Base-by-base conservation (phyloP, 1,284 basidiomycete genomes). In the Quambalaria eucalypti region DNA sequence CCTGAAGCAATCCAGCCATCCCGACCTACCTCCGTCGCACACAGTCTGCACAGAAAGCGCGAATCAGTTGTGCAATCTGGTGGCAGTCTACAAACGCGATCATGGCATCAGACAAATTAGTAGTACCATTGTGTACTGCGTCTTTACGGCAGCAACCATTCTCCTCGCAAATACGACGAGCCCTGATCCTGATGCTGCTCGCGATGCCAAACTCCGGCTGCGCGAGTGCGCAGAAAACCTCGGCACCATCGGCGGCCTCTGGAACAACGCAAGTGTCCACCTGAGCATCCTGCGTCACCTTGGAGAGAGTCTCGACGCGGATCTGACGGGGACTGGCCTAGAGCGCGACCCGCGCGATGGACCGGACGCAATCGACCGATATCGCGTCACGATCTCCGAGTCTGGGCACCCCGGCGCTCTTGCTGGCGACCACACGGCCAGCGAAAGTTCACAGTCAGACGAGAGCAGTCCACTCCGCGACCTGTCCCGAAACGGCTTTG, bases 121-220 rank as follows among this genome's bases (percentile, higher is more conserved):
- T 1, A 60, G 60, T 36, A 62, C 64, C 2, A 51, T 66, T 30
- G 60, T 63, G 14, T 70, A 64, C 55, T 64, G 59, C 55, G 58
- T 70, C 39, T 70, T 68, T 28, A 70, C 61, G 1, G 62, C 66
- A 6, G 60, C 60, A 2, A 68, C 68, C 16, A 66, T 70, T 54
- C 61, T 62, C 50, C 56, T 70, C 31, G 66, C 62, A 40, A 68
- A 70, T 38, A 68, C 65, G 12, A 70, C 66, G 2, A 65, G 62
- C 26, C 57, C 52, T 8, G 64, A 70, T 28, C 48, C 53, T 2
- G 31, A 21, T 14, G 50, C 56, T 5, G 63, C 58, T 21, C 5
- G 31, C 7, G 61, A 62, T 44, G 68, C 68, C 3, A 68, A 69
- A 28, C 8, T 21, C 9, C 55, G 52, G 31, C 28, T 57, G 9